These are phyloP conservation scores for Incumbomyces lentus DNA, from an alignment of 2,329 filamentous ascomycete genomes.

Conservation along the genomic window DNA sequence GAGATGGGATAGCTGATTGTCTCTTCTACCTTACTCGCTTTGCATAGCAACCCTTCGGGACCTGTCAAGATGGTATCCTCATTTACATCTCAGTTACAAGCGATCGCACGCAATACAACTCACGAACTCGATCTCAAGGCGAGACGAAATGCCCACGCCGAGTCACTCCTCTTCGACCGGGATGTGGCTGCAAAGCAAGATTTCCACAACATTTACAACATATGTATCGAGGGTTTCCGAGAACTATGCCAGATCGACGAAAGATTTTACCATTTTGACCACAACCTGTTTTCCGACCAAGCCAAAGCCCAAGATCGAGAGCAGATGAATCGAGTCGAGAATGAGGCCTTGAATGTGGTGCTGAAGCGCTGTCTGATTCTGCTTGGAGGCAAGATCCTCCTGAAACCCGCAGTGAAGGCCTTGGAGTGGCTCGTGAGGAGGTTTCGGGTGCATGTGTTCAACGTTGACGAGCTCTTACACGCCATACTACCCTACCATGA, in stretches of 20 bases:
- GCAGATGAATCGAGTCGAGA: conserved; percentile 72
- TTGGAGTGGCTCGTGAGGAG: conserved; percentile 90
- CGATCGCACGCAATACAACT: conserved; percentile 81
- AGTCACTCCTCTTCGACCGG: conserved; percentile 88
- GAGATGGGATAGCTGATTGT: background rate
- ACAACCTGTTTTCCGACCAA: conserved; percentile 83
- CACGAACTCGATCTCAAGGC: conserved; percentile 86
- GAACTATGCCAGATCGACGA: conserved; percentile 81
- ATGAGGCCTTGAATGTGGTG: conserved; percentile 65
- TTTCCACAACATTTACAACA: conserved; percentile 76
- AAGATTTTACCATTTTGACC: conserved; percentile 63
- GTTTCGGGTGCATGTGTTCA: conserved; percentile 88
- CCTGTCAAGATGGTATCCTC: conserved; percentile 59
- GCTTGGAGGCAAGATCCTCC: conserved; percentile 61
- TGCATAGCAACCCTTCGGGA: too few relatives aligned
- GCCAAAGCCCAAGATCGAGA: conserved; percentile 81
- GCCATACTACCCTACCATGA: conserved; percentile 90
- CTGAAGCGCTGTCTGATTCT: conserved; percentile 76
- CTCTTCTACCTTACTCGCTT: too few relatives aligned
- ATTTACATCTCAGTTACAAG: conserved; percentile 86
- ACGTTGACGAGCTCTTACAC: conserved; percentile 64
- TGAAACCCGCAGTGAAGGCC: conserved; percentile 81
- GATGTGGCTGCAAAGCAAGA: conserved; percentile 76
- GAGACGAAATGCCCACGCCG: conserved; percentile 81
- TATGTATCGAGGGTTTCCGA: conserved; percentile 81